Percentiles rank a stretch among this genome's conserved stretches.
Conservation (phyloP, 805 yeast genomes). For the Yamadazyma kitorensis region DNA sequence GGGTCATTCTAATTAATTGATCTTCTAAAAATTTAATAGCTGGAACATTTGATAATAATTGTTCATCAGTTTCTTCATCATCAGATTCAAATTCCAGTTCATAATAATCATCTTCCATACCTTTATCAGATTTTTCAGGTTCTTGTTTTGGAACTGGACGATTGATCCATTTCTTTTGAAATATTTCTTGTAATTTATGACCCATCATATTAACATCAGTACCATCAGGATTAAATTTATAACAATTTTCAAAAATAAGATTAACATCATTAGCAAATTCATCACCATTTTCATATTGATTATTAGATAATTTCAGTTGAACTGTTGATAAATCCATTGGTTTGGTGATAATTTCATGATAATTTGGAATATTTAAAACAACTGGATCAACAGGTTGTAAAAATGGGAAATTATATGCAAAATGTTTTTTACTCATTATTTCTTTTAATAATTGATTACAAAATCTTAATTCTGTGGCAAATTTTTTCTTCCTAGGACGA, state of each 20-base stretch:
- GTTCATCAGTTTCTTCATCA: constrained; percentile 55
- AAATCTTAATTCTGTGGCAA: constrained; percentile 83
- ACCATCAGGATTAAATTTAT: constrained; percentile 93
- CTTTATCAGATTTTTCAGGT: constrained; percentile 49
- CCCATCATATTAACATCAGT: constrained; percentile 96
- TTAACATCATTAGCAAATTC: constrained; percentile 82
- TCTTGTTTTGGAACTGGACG: constrained; percentile 61
- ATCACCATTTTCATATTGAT: constrained; percentile 84
- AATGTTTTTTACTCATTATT: constrained; percentile 77
- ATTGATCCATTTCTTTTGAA: constrained; percentile 85
- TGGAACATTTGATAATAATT: constrained; percentile 67
- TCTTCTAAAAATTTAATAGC: constrained; percentile 87
- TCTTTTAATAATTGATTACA: constrained; percentile 83
- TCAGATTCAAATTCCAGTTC: constrained; percentile 43
- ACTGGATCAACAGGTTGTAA: constrained; percentile 93
- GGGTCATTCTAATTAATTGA: constrained; percentile 81
- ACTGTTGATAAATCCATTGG: constrained; percentile 96
- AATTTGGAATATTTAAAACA: constrained; percentile 88
- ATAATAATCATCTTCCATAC: constrained; percentile 22
- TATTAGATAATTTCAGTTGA: constrained; percentile 74
- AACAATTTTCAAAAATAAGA: constrained; percentile 85
- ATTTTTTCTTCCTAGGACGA: constrained; percentile 88
- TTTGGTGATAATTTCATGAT: constrained; percentile 77
- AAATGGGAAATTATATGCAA: constrained; percentile 84
- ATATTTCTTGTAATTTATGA: constrained; percentile 80